phyloP scores from a whole-genome alignment of 495 filamentous ascomycete genomes.

The Barbatosphaeria neglecta region DNA sequence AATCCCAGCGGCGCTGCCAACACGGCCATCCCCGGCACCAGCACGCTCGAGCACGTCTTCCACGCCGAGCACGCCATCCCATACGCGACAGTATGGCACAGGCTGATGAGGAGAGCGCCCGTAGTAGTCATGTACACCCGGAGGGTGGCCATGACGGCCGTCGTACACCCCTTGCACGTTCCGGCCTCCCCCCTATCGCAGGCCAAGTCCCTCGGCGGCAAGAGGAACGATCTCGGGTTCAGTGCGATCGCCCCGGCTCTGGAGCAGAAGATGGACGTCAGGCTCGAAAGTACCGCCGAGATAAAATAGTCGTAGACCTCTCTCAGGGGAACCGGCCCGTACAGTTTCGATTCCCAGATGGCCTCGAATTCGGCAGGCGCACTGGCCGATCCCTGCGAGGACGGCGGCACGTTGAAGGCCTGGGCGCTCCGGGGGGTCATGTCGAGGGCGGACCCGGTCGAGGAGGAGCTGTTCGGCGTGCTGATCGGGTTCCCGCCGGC shows the following conservation, averaged over 20 bases:
- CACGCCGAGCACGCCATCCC: constrained; percentile 28
- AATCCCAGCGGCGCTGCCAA: constrained; percentile 34
- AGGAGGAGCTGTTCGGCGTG: constrained; percentile 38
- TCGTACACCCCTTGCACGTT: constrained; percentile 7
- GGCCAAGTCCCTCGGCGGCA: constrained; percentile 14
- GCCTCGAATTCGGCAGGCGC: constrained; percentile 14
- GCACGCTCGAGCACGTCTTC: constrained; percentile 16
- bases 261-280: constrained; percentile 31
- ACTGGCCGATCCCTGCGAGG: background rate
- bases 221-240: constrained; percentile 28
- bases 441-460: constrained; percentile 33
- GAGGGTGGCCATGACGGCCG: constrained; percentile 30
- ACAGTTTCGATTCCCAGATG: constrained; percentile 13
- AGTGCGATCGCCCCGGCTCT: constrained; percentile 27
- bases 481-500: constrained; percentile 24
- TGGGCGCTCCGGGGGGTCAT: constrained; percentile 21
- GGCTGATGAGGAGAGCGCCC: constrained; percentile 31
- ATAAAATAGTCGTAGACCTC: constrained; percentile 35
- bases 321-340: constrained; percentile 13
- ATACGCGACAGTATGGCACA: constrained; percentile 25
- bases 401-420: constrained; percentile 6
- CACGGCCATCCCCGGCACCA: constrained; percentile 23
- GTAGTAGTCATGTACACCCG: constrained; percentile 37
- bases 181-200: constrained; percentile 12
- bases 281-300: constrained; percentile 26